Base-by-base conservation (phyloP, 1,284 basidiomycete species). In the Ustilago vetiveriae region DNA sequence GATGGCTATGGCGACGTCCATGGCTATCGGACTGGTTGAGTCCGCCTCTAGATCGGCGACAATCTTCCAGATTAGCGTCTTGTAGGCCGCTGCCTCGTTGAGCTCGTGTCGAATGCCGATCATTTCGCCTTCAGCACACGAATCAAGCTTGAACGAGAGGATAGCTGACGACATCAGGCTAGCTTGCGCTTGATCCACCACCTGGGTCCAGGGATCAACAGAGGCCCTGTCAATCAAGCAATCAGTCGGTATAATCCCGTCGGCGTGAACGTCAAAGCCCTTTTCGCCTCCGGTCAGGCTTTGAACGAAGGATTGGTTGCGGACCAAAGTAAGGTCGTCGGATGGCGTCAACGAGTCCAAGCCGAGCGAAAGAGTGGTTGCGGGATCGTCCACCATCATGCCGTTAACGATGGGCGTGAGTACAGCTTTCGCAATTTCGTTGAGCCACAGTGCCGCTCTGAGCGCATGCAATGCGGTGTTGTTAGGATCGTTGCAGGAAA, bases 21-120 rank as follows among this genome's bases (percentile, higher is more conserved):
- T 21, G 24, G 43, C 29, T 22, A 35, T 11, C 5, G 43, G 3
- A n/a, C 32, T 13, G 30, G 24, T 24, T 13, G 43, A 10, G 13
- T 35, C 43, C 13, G 30, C 11, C 35, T 45, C 32, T 6, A 45
- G 43, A 35, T 45, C 43, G 30, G 11, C 29, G 19, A 45, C 43
- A 5, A 29, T 29, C 21, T 45, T 45, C 43, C 43, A 45, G 14
- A 45, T 45, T 19, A 45, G 30, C 11, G 32, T n/a, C 32, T 45
- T 45, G 43, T 45, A 45, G 43, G 30, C 43, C 24, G 30, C 17
- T 35, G 32, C 43, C 24, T 45, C 43, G 43, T 45, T 35, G 21
- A 45, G 43, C n/a, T 45, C 43, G 32, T 45, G 43, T 9, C 22
- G 30, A 10, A 45, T 45, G 3, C 32, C 43, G 32, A 45, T 45